Percentiles rank a stretch among this genome's conserved stretches.
Evolutionary conservation across 176 grass and related monocot species (phyloP).

Genomic region (Carex pumila): DNA sequence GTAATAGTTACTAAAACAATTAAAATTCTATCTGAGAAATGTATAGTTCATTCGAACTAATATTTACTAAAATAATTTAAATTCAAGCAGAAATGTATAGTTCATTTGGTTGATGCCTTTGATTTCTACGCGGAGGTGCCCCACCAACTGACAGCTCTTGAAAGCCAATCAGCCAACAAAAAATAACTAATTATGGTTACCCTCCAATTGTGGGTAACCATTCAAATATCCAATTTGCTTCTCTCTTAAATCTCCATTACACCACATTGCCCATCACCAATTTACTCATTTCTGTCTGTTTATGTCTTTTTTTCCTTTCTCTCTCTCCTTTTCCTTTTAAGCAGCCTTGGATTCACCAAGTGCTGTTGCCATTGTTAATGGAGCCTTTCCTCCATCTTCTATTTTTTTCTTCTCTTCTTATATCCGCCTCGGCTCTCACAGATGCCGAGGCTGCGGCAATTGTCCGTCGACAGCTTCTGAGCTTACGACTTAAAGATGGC

Average conservation of each 20-base stretch:
- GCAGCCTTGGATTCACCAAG: slow-evolving; percentile 29
- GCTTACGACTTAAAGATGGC: neutral
- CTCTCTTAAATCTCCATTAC: slow-evolving; percentile 15
- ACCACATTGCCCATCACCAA: slow-evolving; percentile 1
- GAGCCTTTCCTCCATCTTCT: slow-evolving; percentile 16
- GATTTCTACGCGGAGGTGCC: neutral
- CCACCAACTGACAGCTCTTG: slow-evolving; percentile 15
- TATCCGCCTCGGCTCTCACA: neutral
- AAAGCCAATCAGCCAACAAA: neutral
- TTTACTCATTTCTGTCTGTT: neutral
- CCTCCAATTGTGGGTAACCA: slow-evolving; percentile 20
- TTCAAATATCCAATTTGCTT: slow-evolving; percentile 14
- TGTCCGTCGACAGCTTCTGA: slow-evolving; percentile 25
- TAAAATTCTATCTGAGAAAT: neutral
- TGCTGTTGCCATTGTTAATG: slow-evolving; percentile 9
- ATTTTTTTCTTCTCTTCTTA: neutral
- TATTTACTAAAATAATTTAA: neutral
- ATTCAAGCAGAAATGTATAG: neutral
- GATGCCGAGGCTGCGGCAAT: slow-evolving; percentile 23
- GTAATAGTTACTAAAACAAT: neutral
- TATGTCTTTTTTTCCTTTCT: neutral
- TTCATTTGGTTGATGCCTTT: neutral
- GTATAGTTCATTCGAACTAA: neutral
- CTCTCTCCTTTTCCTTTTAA: slow-evolving; percentile 10
- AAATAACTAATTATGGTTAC: slow-evolving; percentile 11